Evolutionary conservation across 2,329 filamentous ascomycete genomes (phyloP).

Genomic region (Dothistroma pini): DNA sequence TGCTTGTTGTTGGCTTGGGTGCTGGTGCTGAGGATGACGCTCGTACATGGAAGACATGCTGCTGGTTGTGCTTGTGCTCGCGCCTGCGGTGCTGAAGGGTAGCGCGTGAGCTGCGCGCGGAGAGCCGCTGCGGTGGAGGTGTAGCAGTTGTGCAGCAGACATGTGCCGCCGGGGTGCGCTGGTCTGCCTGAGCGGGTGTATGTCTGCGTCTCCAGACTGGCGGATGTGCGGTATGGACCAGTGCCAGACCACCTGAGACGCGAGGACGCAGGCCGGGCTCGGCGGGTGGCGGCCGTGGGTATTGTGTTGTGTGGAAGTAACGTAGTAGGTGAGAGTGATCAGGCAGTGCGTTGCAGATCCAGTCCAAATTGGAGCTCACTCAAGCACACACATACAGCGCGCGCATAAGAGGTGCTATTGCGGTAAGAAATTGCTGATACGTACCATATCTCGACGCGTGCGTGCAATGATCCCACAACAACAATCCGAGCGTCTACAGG

Average conservation of each 20-base stretch:
- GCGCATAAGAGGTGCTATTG: not conserved
- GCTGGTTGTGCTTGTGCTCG: not conserved
- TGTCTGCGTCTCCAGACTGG: not conserved
- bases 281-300: not conserved
- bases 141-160: conserved; percentile 1
- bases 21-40: not conserved
- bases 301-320: not conserved
- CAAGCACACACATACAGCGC: not conserved
- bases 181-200: not conserved
- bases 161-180: not conserved
- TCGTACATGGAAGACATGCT: conserved; percentile 5
- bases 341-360: not conserved
- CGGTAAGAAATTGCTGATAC: not conserved
- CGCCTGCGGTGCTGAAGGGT: not conserved
- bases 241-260: not conserved
- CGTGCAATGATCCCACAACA: not conserved
- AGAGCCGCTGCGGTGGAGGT: conserved; percentile 1
- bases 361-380: not conserved
- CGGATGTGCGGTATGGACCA: not conserved
- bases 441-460: conserved; percentile 1
- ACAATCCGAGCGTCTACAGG: conserved; percentile 1
- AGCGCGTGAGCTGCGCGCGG: not conserved
- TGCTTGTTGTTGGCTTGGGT: not conserved
- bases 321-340: not conserved
- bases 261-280: not conserved